Percentiles rank a stretch among this genome's conserved stretches.
Conservation (phyloP, 139 green algal genomes). For the Pedinophyceae sp. region DNA sequence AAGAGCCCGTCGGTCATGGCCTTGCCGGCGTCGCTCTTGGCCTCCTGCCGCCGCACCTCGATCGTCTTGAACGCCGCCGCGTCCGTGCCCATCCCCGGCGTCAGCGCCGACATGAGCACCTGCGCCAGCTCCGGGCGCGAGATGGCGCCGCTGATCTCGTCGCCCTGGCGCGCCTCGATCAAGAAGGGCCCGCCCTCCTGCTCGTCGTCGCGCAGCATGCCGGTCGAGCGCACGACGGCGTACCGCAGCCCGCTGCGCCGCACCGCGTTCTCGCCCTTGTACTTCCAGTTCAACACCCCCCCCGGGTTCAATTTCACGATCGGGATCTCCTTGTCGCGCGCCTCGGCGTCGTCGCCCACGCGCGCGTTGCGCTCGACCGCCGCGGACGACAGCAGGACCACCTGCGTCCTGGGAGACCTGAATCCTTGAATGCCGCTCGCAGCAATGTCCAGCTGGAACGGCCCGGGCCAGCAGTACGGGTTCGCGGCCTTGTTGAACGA, state of each 20-base stretch:
- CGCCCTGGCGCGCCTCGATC: slow-evolving; percentile 50
- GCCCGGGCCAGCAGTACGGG: slow-evolving; percentile 23
- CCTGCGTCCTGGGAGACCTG: slow-evolving; percentile 28
- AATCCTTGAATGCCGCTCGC: slow-evolving; percentile 45
- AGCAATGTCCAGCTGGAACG: slow-evolving; percentile 45
- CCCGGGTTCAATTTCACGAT: slow-evolving; percentile 77
- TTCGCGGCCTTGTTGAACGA: slow-evolving; percentile 61
- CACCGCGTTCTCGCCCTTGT: slow-evolving; percentile 47
- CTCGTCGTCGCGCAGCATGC: slow-evolving; percentile 14
- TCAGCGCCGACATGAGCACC: neutral
- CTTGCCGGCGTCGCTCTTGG: neutral
- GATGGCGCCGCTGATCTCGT: slow-evolving; percentile 40
- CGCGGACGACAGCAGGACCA: slow-evolving; percentile 40
- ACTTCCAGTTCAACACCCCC: slow-evolving; percentile 65
- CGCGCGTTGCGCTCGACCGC: slow-evolving; percentile 69
- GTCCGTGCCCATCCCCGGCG: neutral
- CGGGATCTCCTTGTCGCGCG: slow-evolving; percentile 51
- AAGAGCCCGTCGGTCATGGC: neutral
- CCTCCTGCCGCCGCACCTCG: neutral
- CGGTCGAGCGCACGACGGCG: slow-evolving; percentile 49
- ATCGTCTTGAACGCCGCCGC: neutral
- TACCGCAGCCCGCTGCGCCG: slow-evolving; percentile 46
- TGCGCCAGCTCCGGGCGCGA: slow-evolving; percentile 44
- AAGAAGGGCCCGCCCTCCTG: slow-evolving; percentile 17
- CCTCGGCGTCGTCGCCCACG: slow-evolving; percentile 50